A percentile compares a stretch with the other conserved stretches of the same genome.
These are phyloP conservation scores for Henckelia pumila DNA, from an alignment of 257 asterid species.

Conservation along the genomic window DNA sequence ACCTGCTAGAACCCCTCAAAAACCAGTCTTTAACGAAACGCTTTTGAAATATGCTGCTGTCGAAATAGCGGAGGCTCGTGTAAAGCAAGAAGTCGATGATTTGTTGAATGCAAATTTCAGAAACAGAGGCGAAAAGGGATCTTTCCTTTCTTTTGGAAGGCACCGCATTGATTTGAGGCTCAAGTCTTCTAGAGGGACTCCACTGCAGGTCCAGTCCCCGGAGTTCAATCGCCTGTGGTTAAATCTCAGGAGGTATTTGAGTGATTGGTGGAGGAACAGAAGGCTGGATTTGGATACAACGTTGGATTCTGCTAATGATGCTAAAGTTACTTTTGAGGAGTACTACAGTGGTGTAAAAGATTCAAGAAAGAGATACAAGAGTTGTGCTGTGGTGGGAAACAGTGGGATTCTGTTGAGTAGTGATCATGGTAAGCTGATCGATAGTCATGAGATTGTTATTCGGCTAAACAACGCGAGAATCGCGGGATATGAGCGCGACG, in stretches of 20 bases:
- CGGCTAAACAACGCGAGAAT: constrained; percentile 83
- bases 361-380: constrained; percentile 34
- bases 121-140: constrained; percentile 58
- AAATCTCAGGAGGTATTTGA: constrained; percentile 48
- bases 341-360: constrained; percentile 29
- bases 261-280: constrained; percentile 74
- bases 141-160: constrained; percentile 78
- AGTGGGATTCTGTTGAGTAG: constrained; percentile 76
- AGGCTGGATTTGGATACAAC: constrained; percentile 42
- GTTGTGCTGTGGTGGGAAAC: constrained; percentile 95
- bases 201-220: constrained; percentile 60
- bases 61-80: constrained; percentile 58
- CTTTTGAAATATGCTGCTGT: constrained; percentile 60
- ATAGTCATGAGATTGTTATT: constrained; percentile 72
- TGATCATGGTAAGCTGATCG: constrained; percentile 57
- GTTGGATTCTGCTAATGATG: constrained; percentile 42
- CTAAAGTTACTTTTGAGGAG: constrained; percentile 35
- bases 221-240: constrained; percentile 70
- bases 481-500: constrained; percentile 50
- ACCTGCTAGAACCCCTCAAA: constrained; percentile 24
- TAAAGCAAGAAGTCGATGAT: constrained; percentile 73
- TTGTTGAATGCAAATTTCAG: constrained; percentile 64
- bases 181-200: constrained; percentile 49
- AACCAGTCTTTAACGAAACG: constrained; percentile 52
- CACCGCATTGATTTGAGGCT: constrained; percentile 44